Evolutionary conservation across 495 filamentous ascomycete genomes (phyloP).

Genomic region (Daldinia bambusicola): DNA sequence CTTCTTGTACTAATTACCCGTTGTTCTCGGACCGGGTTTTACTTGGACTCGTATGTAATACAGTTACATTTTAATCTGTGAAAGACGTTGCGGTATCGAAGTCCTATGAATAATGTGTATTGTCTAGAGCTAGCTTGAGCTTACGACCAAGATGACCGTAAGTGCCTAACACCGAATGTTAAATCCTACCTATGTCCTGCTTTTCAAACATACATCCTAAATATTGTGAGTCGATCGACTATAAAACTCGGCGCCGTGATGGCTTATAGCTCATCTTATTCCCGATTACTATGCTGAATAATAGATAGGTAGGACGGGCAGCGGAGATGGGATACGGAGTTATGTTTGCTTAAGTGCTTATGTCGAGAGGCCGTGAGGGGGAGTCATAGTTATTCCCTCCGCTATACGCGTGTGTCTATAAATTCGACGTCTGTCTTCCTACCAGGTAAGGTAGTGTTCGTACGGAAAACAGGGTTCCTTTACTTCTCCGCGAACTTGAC

Average conservation of each 20-base stretch:
- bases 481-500: no score
- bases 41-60: not conserved
- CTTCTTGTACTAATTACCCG: constrained; percentile 42
- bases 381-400: no score
- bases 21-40: not conserved
- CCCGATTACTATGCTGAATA: not conserved
- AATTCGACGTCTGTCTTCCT: no score
- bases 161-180: not conserved
- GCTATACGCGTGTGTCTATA: no score
- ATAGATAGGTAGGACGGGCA: no score
- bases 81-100: not conserved
- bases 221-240: not conserved
- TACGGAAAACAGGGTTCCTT: no score
- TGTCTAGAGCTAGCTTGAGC: not conserved
- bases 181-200: no score
- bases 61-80: not conserved
- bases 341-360: no score
- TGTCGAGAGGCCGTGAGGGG: no score
- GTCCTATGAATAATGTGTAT: not conserved
- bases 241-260: not conserved
- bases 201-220: not conserved
- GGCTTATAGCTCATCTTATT: not conserved
- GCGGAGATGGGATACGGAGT: no score
- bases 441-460: no score
- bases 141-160: no score